These are phyloP conservation scores for Drechslerella dactyloides DNA, from an alignment of 2,329 filamentous ascomycete species.

Conservation along the genomic window DNA sequence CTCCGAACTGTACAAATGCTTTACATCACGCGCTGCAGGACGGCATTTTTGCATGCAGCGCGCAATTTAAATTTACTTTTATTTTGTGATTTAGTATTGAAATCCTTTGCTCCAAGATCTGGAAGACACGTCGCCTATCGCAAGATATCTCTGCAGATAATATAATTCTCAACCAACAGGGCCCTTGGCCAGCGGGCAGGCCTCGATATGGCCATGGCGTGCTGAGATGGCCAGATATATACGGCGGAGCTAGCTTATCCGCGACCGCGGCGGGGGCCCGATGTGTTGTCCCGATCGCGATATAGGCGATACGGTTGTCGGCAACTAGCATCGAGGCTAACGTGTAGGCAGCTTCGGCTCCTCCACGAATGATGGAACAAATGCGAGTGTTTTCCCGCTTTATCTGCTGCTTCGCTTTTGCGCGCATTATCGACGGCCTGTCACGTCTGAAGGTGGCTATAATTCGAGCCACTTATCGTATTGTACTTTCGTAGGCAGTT, in stretches of 20 bases:
- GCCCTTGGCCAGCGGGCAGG: neutral
- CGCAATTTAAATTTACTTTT: neutral
- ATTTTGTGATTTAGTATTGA: neutral
- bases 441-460: neutral
- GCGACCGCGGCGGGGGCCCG: neutral
- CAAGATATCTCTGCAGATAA: neutral
- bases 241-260: neutral
- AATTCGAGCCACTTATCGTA: too few species aligned
- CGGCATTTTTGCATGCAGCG: slow-evolving; percentile 15
- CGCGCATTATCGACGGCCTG: slow-evolving; percentile 1
- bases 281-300: slow-evolving; percentile 5
- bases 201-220: neutral
- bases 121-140: slow-evolving; percentile 48
- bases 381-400: neutral
- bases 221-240: neutral
- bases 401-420: neutral
- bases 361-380: neutral
- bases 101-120: slow-evolving; percentile 30
- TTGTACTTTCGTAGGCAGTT: too few species aligned
- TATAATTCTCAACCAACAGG: neutral
- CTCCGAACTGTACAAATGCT: too few species aligned
- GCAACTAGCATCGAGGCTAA: neutral
- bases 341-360: neutral
- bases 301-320: neutral
- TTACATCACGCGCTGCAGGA: neutral